Percentiles rank a stretch among this genome's conserved stretches.
Conservation (phyloP, 106 monocot genomes). For the Platanthera zijinensis region DNA sequence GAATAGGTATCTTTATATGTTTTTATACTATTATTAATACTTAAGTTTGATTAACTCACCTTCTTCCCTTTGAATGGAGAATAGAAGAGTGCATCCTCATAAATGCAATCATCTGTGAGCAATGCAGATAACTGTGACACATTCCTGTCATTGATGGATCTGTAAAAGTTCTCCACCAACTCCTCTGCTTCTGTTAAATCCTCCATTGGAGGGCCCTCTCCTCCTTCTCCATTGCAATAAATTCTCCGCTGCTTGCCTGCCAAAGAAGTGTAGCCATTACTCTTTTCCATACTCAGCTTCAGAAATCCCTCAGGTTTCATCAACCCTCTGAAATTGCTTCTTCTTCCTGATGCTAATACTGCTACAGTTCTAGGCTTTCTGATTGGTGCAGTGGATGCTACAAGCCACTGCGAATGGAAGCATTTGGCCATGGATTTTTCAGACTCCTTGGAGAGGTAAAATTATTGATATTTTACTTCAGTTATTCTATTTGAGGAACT, state of each 20-base stretch:
- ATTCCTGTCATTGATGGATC: neutral
- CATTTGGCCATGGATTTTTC: neutral
- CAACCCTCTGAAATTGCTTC: neutral
- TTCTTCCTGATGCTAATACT: neutral
- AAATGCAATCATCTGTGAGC: neutral
- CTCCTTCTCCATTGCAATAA: neutral
- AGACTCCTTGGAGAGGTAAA: neutral
- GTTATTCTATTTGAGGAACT: neutral
- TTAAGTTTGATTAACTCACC: neutral
- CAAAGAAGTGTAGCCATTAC: neutral
- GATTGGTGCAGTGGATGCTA: neutral
- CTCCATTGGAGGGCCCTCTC: neutral
- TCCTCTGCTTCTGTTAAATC: neutral
- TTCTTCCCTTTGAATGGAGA: constrained; percentile 5
- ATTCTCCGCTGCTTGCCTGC: neutral
- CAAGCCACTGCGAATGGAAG: neutral
- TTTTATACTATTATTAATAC: too few species aligned
- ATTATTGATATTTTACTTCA: neutral
- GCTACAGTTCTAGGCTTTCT: neutral
- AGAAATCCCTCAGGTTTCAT: neutral
- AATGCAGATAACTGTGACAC: neutral
- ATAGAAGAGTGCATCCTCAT: constrained; percentile 1
- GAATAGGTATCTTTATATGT: too few species aligned
- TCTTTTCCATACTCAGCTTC: neutral
- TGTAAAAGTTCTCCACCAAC: neutral